Evolutionary conservation across 1,139 yeast species (phyloP).

Genomic region (Yamadazyma dushanensis): DNA sequence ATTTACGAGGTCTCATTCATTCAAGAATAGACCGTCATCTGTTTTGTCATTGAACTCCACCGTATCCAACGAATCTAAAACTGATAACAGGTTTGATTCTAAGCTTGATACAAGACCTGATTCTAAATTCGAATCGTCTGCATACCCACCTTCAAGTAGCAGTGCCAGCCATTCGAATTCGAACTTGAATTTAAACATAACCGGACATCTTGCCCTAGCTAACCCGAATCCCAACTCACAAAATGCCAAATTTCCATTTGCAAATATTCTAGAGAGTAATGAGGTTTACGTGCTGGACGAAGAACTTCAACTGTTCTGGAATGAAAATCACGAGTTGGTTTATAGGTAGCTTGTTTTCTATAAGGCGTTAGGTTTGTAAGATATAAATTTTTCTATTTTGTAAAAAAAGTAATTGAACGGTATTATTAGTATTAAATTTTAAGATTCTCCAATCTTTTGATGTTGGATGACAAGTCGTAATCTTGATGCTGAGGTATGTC

Average conservation of each 20-base stretch:
- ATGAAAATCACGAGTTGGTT: constrained; percentile 9
- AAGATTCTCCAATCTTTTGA: constrained; percentile 33
- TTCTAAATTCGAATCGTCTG: constrained; percentile 9
- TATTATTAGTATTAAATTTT: constrained; percentile 17
- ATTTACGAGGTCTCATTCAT: constrained; percentile 12
- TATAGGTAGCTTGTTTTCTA: constrained; percentile 2
- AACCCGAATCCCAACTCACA: constrained; percentile 1
- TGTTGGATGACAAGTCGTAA: constrained; percentile 35
- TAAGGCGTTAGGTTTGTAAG: constrained; percentile 3
- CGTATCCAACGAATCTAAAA: constrained; percentile 12
- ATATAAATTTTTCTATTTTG: background rate
- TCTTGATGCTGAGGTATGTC: constrained; percentile 34
- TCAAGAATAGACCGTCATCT: constrained; percentile 38
- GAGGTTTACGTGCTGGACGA: constrained; percentile 17
- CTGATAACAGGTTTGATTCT: constrained; percentile 5
- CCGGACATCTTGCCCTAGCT: constrained; percentile 2
- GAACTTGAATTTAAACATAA: constrained; percentile 7
- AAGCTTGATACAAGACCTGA: constrained; percentile 3
- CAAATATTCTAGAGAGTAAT: constrained; percentile 16
- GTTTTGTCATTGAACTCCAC: constrained; percentile 44
- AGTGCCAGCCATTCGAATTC: constrained; percentile 9
- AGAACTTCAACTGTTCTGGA: constrained; percentile 16
- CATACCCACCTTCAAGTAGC: constrained; percentile 16
- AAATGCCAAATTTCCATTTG: constrained; percentile 8
- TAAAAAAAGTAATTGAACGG: background rate